Conservation (phyloP, 2,329 filamentous ascomycete genomes). For the Pseudogymnoascus sp. region DNA sequence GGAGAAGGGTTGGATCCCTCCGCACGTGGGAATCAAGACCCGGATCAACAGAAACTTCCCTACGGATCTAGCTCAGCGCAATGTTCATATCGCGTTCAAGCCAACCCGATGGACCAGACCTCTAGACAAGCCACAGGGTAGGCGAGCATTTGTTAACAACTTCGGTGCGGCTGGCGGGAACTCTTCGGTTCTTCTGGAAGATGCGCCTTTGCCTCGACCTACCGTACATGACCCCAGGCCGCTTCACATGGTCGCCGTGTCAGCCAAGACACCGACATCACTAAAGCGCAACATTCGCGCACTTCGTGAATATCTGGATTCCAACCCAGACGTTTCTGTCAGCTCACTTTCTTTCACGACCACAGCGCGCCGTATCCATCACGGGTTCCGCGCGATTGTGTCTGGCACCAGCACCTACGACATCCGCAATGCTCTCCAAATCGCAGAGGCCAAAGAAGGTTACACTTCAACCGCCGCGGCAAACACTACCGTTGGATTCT, state of each 20-base stretch:
- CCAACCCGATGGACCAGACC: slow-evolving; percentile 25
- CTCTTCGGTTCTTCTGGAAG: slow-evolving; percentile 17
- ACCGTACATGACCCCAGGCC: slow-evolving; percentile 29
- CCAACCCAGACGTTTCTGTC: slow-evolving; percentile 15
- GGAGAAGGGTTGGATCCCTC: slow-evolving; percentile 20
- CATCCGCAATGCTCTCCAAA: slow-evolving; percentile 41
- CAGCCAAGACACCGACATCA: slow-evolving; percentile 34
- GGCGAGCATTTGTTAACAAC: slow-evolving; percentile 39
- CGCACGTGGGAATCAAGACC: slow-evolving; percentile 21
- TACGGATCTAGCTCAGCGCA: slow-evolving; percentile 29
- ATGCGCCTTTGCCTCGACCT: slow-evolving; percentile 12
- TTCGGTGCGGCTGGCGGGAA: slow-evolving; percentile 32
- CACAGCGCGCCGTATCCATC: slow-evolving; percentile 43
- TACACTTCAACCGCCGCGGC: slow-evolving; percentile 44
- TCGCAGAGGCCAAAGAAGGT: slow-evolving; percentile 32
- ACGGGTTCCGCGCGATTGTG: slow-evolving; percentile 45
- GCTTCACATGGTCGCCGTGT: slow-evolving; percentile 35
- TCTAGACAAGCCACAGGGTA: slow-evolving; percentile 27
- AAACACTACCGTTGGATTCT: slow-evolving; percentile 30
- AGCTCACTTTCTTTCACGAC: slow-evolving; percentile 15
- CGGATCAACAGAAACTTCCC: slow-evolving; percentile 25
- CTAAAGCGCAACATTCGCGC: slow-evolving; percentile 20
- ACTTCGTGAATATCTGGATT: slow-evolving; percentile 19
- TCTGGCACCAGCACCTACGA: slow-evolving; percentile 33
- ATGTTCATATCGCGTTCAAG: slow-evolving; percentile 18